Percentiles rank a stretch among this genome's conserved stretches.
These are phyloP conservation scores for Solanum appendiculatum DNA, from an alignment of 257 asterid species.

Conservation along the genomic window DNA sequence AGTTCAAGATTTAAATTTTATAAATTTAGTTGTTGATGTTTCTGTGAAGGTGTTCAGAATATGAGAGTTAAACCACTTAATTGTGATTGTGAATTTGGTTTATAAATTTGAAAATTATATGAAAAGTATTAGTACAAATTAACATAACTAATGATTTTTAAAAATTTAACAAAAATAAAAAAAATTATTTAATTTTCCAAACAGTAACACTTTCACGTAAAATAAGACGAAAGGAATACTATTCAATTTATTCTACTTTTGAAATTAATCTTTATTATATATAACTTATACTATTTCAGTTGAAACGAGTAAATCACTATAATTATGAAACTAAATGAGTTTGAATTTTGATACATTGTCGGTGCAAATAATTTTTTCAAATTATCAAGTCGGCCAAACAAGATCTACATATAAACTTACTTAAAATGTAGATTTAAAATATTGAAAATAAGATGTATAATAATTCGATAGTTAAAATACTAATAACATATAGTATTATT, in stretches of 20 bases:
- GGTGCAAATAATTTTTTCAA: neutral
- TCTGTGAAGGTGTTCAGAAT: neutral
- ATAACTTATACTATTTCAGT: neutral
- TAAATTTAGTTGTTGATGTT: neutral
- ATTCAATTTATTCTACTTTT: neutral
- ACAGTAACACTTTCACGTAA: neutral
- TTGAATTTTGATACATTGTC: rapidly evolving
- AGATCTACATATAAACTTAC: neutral
- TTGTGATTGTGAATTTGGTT: neutral
- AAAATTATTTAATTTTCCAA: neutral
- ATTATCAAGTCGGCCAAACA: neutral
- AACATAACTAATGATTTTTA: neutral
- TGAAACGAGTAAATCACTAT: neutral
- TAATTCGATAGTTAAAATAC: neutral
- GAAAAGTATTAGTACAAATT: neutral
- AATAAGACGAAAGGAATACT: neutral
- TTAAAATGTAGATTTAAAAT: neutral
- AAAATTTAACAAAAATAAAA: neutral
- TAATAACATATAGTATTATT: neutral
- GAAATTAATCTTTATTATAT: neutral
- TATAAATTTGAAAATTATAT: neutral
- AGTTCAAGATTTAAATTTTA: neutral
- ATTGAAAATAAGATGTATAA: neutral
- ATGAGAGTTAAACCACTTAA: neutral
- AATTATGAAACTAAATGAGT: neutral